Base-by-base conservation (phyloP, 257 asterid species). In the Solanum pinnatisectum region DNA sequence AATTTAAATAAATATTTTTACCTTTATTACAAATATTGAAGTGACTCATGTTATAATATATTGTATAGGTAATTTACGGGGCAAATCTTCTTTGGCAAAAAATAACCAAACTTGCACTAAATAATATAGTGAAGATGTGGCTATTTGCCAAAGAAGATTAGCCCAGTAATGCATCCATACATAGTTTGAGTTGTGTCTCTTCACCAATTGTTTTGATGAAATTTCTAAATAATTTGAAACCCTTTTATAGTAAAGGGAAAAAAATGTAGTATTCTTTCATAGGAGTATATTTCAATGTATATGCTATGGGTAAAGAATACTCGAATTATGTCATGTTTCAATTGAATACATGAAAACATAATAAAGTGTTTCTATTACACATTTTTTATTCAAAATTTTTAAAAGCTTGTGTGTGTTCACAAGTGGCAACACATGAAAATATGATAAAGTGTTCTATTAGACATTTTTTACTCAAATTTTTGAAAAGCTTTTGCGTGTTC, bases 21-120 rank as follows among this genome's bases (percentile, higher is more conserved):
- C 36, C 60, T 77, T 77, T n/a, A 2, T 14, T 8, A 1, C 36
- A n/a, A n/a, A 18, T 20, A 10, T 39, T 40, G 4, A 40, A 77
- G 20, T 6, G 23, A 7, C 1, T 39, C 9, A 20, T 73, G 40
- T 20, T 5, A 13, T 77, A n/a, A 12, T 12, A n/a, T 42, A 27
- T 84, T 59, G 87, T 37, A 63, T 84, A 20, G 40, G 3, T 37
- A 42, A 30, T 11, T 81, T 87, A 74, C 83, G 8, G 73, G 59
- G 73, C 42, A 87, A 79, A 87, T 79, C 89, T 81, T 72, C 87
- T 81, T 82, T 87, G 87, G 84, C 89, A 87, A 85, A 18, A 23
- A 46, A 37, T 84, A 32, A 84, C 27, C 89, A 87, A 68, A 67
- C 18, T 78, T 76, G 33, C 46, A 85, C 81, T 18, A 39, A 85